Evolutionary conservation across 2,329 filamentous ascomycete species (phyloP).

Genomic region (Nothophoma quercina): DNA sequence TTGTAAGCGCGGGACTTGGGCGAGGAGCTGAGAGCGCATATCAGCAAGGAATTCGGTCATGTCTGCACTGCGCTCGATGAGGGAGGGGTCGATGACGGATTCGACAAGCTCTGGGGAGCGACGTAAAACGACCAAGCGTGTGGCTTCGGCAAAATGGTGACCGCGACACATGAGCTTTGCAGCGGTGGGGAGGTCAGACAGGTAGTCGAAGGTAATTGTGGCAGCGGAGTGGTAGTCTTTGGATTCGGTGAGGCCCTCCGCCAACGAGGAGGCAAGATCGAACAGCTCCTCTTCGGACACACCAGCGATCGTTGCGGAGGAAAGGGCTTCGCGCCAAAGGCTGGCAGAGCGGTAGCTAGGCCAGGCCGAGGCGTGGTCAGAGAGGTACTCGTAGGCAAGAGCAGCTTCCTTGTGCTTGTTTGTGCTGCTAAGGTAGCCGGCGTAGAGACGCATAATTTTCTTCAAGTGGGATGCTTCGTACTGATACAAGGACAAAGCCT

Average conservation of each 20-base stretch:
- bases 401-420: conserved; percentile 87
- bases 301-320: conserved; percentile 71
- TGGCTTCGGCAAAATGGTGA: conserved; percentile 87
- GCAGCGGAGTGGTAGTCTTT: conserved; percentile 86
- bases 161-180: conserved; percentile 84
- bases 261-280: conserved; percentile 75
- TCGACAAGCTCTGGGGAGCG: conserved; percentile 68
- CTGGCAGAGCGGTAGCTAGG: conserved; percentile 84
- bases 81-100: conserved; percentile 75
- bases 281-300: conserved; percentile 67
- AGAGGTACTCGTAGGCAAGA: conserved; percentile 86
- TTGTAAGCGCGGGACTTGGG: conserved; percentile 84
- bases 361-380: conserved; percentile 76
- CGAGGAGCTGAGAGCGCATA: conserved; percentile 82
- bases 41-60: conserved; percentile 93
- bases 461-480: conserved; percentile 75
- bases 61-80: conserved; percentile 80
- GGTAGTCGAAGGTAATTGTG: conserved; percentile 81
- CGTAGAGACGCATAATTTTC: conserved; percentile 79
- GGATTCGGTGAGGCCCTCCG: conserved; percentile 79
- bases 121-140: conserved; percentile 74
- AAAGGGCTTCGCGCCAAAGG: conserved; percentile 90
- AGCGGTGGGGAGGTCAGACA: conserved; percentile 73
- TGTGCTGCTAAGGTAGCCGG: conserved; percentile 74
- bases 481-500: conserved; percentile 81